Conservation (phyloP, 2,329 filamentous ascomycete species). For the Exserohilum turcica region DNA sequence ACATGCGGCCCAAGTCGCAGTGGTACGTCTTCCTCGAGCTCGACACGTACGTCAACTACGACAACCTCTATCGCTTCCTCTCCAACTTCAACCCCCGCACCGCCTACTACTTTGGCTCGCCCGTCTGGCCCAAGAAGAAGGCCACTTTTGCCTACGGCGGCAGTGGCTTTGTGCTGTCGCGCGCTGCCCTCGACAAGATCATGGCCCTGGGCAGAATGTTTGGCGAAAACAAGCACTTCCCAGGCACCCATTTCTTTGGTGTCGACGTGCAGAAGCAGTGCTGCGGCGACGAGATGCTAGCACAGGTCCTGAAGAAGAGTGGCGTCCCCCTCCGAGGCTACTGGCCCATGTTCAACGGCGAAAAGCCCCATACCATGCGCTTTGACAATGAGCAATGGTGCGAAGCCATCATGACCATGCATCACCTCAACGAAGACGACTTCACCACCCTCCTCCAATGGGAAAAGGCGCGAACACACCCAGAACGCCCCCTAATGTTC, state of each 20-base stretch:
- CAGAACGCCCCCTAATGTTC: conserved; percentile 38
- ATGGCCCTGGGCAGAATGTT: conserved; percentile 47
- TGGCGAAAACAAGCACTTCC: conserved; percentile 38
- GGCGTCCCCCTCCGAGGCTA: conserved; percentile 45
- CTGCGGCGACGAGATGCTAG: conserved; percentile 48
- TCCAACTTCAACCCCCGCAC: conserved; percentile 43
- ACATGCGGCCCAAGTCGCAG: conserved; percentile 37
- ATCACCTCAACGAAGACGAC: conserved; percentile 41
- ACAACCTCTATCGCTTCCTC: conserved; percentile 50
- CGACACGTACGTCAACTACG: conserved; percentile 48
- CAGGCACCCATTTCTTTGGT: conserved; percentile 46
- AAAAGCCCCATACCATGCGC: conserved; percentile 46
- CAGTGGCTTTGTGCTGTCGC: conserved; percentile 51
- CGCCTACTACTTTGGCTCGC: conserved; percentile 50
- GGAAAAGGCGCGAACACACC: conserved; percentile 31
- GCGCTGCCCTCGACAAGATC: conserved; percentile 56
- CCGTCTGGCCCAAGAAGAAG: conserved; percentile 43
- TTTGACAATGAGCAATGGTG: conserved; percentile 52
- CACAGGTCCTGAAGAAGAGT: conserved; percentile 45
- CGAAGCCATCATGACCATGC: conserved; percentile 49
- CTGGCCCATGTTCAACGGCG: conserved; percentile 55
- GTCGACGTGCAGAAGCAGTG: conserved; percentile 41
- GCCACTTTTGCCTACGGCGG: conserved; percentile 51
- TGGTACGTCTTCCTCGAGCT: conserved; percentile 48
- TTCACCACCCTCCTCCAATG: conserved; percentile 34